Base-by-base conservation (phyloP, 495 filamentous ascomycete genomes). In the Xylaria sp. region DNA sequence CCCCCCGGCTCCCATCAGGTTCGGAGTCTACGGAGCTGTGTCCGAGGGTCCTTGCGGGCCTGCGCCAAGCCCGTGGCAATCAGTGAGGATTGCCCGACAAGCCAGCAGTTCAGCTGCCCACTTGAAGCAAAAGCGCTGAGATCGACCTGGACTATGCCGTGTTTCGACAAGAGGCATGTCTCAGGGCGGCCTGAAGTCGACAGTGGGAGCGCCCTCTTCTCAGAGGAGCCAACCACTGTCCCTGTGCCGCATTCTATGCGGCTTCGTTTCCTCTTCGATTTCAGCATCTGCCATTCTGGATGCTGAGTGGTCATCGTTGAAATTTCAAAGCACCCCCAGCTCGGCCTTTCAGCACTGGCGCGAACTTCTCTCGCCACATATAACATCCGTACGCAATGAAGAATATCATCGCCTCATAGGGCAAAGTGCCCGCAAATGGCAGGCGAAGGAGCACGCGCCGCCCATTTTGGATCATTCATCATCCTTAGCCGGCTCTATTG, bases 41-140 rank as follows among this genome's bases (percentile, higher is more conserved):
- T 33, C 68, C 35, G 58, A 50, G 26, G 35, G 9, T 40, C 46
- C 1, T 55, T 63, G 46, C 21, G 58, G 68, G 58, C 44, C 58
- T 43, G 17, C n/a, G 68, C 68, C 68, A 63, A 70, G 68, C 44
- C 57, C 58, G 29, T 52, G 46, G 57, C 35, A 69, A 66, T 57
- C 35, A 58, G 68, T 33, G 61, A 63, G 46, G 68, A 63, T 70
- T 59, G 44, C 44, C 68, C 43, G 44, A 55, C 41, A 69, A 53
- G 67, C 55, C 67, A 52, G 58, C 67, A 55, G 43, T 63, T 70
- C 68, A 61, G 67, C 52, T 43, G n/a, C 67, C 44, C 44, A 67
- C 64, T 41, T 55, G 35, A 67, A 43, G 35, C 37, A 43, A 40
- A 41, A 55, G 35, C 21, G 53, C 37, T 50, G 40, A 46, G 66